A percentile compares a stretch with the other conserved stretches of the same genome.
Evolutionary conservation across 768 basidiomycete genomes (phyloP).

Genomic region (Leccinum uliginosum): DNA sequence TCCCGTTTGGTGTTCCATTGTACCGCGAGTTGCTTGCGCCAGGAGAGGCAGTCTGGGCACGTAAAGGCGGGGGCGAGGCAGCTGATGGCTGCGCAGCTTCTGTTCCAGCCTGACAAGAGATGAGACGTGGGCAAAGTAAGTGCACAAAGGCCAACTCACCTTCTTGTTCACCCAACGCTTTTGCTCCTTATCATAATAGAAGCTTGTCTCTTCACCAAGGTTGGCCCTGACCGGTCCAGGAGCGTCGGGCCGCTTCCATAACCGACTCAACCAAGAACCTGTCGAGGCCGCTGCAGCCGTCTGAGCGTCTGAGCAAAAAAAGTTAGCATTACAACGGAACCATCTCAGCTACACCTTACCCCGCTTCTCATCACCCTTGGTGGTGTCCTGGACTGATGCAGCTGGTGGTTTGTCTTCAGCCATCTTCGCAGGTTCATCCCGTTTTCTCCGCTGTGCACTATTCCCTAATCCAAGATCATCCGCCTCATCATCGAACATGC

Average conservation of each 20-base stretch:
- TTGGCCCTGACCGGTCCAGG: constrained; percentile 84
- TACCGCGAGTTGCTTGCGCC: constrained; percentile 39
- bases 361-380: constrained; percentile 26
- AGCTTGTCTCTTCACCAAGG: constrained; percentile 84
- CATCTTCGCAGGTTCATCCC: constrained; percentile 24
- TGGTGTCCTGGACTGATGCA: constrained; percentile 15
- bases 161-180: constrained; percentile 97
- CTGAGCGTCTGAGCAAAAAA: constrained; percentile 2
- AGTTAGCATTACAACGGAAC: background rate
- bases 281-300: constrained; percentile 29
- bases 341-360: constrained; percentile 20
- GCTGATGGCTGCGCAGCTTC: constrained; percentile 50
- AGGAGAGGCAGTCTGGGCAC: constrained; percentile 86
- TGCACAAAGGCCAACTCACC: constrained; percentile 37
- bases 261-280: constrained; percentile 77
- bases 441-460: constrained; percentile 39
- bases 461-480: constrained; percentile 95
- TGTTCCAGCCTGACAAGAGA: constrained; percentile 44
- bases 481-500: constrained; percentile 49
- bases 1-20: constrained; percentile 27
- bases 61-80: constrained; percentile 73
- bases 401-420: constrained; percentile 21
- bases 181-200: constrained; percentile 93
- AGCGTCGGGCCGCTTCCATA: constrained; percentile 68
- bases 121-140: background rate